These are phyloP conservation scores for Trichosporon inkin DNA, from an alignment of 1,284 basidiomycete species.

Conservation along the genomic window DNA sequence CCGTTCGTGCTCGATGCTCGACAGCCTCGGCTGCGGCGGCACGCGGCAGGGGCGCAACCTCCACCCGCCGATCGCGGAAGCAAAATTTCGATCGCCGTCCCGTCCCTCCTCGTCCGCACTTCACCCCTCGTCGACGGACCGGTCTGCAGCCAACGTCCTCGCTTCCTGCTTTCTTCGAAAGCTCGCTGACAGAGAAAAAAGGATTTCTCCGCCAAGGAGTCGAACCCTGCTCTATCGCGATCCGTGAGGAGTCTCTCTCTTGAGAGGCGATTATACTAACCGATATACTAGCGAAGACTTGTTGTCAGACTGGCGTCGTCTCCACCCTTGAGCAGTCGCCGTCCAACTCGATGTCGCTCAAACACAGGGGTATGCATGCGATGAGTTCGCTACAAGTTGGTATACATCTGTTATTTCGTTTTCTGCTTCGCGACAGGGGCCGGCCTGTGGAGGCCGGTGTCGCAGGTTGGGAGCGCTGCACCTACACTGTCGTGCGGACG, in stretches of 20 bases:
- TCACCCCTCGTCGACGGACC: background rate
- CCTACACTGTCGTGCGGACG: background rate
- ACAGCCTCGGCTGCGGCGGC: too few species aligned
- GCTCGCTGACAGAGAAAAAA: background rate
- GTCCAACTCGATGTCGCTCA: too few species aligned
- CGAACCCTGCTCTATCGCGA: slow-evolving; percentile 10
- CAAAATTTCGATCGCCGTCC: too few species aligned
- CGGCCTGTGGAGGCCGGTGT: too few species aligned
- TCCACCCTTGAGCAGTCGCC: too few species aligned
- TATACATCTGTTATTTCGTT: background rate
- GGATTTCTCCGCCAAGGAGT: slow-evolving; percentile 10
- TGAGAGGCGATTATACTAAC: slow-evolving; percentile 13
- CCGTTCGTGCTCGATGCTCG: too few species aligned
- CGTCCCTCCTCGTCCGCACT: too few species aligned
- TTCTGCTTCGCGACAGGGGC: too few species aligned
- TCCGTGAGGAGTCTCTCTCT: background rate
- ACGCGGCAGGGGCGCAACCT: too few species aligned
- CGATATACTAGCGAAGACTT: slow-evolving; percentile 11
- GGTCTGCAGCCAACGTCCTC: background rate
- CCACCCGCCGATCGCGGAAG: too few species aligned
- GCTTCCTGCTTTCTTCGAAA: background rate
- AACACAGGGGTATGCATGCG: too few species aligned
- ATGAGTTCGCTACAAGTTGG: background rate
- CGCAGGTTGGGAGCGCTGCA: background rate
- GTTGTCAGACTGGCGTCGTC: background rate